Percentiles rank a stretch among this genome's conserved stretches.
Evolutionary conservation across 192 early-diverging fungal species (phyloP).

Genomic region (Anaeromyces robustus): DNA sequence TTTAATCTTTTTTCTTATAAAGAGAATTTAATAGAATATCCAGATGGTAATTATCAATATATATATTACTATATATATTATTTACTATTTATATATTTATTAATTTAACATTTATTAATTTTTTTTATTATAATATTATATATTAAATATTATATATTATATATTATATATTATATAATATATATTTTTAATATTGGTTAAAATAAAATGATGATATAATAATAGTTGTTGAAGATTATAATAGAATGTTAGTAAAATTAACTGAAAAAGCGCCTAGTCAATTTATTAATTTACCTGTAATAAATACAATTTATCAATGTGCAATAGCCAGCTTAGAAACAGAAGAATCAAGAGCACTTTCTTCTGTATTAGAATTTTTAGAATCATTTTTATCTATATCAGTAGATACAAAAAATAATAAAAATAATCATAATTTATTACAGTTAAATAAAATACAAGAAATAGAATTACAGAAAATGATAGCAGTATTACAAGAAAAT

Average conservation of each 20-base stretch:
- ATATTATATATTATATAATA: background rate
- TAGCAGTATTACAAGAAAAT: background rate
- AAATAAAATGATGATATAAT: background rate
- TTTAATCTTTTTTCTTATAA: background rate
- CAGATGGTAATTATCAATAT: background rate
- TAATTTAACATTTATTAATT: too few relatives aligned
- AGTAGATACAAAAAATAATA: background rate
- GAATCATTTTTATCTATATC: background rate
- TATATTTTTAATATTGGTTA: background rate
- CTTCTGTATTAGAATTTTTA: background rate
- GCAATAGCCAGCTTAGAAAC: constrained; percentile 35
- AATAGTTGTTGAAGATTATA: constrained; percentile 68
- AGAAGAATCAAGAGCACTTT: background rate
- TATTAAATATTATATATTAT: too few relatives aligned
- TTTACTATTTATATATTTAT: background rate
- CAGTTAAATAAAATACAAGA: background rate
- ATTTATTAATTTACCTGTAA: constrained; percentile 30
- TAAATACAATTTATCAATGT: constrained; percentile 42
- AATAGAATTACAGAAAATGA: background rate
- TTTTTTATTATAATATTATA: too few relatives aligned
- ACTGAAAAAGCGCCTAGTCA: constrained; percentile 30
- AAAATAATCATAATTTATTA: background rate
- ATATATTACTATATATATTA: background rate
- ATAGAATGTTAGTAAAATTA: constrained; percentile 30
- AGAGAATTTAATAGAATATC: constrained; percentile 3